Percentiles rank a stretch among this genome's conserved stretches.
phyloP scores from a whole-genome alignment of 78 protist genomes.

The Protostelium mycophagum region DNA sequence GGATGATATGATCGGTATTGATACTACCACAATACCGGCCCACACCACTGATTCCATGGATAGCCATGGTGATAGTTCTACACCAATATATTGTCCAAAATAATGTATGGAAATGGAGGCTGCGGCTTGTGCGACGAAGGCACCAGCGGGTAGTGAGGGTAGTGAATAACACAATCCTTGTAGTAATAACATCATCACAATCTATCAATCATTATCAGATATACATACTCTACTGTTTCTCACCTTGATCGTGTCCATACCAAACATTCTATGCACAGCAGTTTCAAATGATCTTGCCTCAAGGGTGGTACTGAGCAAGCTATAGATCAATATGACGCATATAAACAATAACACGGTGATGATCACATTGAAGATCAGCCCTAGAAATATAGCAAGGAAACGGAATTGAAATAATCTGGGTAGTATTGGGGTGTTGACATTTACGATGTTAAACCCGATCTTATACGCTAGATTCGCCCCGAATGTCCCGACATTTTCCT shows the following conservation, averaged over 20 bases:
- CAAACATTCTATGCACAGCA: slow-evolving; percentile 83
- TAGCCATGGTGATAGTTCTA: slow-evolving; percentile 37
- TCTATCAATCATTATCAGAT: neutral
- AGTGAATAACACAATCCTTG: slow-evolving; percentile 52
- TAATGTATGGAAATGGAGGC: slow-evolving; percentile 17
- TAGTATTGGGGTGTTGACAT: slow-evolving; percentile 31
- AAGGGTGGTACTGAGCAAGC: slow-evolving; percentile 82
- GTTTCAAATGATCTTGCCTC: slow-evolving; percentile 90
- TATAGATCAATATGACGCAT: slow-evolving; percentile 79
- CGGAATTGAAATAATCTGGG: slow-evolving; percentile 22
- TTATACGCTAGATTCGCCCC: slow-evolving; percentile 15
- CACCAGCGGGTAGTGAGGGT: slow-evolving; percentile 85
- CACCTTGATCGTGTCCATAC: slow-evolving; percentile 34
- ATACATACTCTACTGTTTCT: no score
- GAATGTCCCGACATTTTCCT: slow-evolving; percentile 20
- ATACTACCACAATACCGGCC: slow-evolving; percentile 70
- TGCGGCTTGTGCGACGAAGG: slow-evolving; percentile 45
- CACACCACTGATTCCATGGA: slow-evolving; percentile 19
- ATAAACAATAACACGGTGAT: slow-evolving; percentile 60
- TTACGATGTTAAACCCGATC: slow-evolving; percentile 50
- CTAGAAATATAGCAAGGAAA: slow-evolving; percentile 73
- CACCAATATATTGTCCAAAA: slow-evolving; percentile 22
- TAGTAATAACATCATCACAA: neutral
- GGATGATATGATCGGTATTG: slow-evolving; percentile 71
- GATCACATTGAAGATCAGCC: slow-evolving; percentile 76